A percentile compares a stretch with the other conserved stretches of the same genome.
phyloP scores from a whole-genome alignment of 805 yeast species.

The Candida krabiensis region DNA sequence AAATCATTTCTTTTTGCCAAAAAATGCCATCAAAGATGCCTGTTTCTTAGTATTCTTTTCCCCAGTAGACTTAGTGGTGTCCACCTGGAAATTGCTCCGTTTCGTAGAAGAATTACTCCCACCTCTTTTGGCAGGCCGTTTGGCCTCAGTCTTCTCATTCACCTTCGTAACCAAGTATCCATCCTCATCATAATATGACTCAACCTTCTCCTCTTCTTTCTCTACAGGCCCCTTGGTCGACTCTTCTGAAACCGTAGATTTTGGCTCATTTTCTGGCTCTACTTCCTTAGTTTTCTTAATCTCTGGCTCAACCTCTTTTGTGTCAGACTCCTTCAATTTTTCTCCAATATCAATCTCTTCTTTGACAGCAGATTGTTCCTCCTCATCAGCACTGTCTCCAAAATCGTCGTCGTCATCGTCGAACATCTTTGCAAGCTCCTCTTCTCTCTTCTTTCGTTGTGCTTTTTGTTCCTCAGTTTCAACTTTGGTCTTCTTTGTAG shows the following conservation, averaged over 20 bases:
- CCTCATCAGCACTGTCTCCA: constrained; percentile 6
- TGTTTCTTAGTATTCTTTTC: constrained; percentile 21
- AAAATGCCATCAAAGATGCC: constrained; percentile 32
- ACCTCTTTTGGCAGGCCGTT: constrained; percentile 7
- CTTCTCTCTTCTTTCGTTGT: constrained; percentile 12
- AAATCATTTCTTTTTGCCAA: constrained; percentile 32
- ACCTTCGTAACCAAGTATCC: constrained; percentile 29
- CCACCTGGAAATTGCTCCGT: constrained; percentile 10
- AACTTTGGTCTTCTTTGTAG: constrained; percentile 20
- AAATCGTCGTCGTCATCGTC: constrained; percentile 25
- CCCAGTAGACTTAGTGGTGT: constrained; percentile 8
- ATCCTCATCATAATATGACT: constrained; percentile 30
- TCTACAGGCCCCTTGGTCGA: neutral
- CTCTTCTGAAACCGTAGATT: too few relatives aligned
- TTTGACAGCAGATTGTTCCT: constrained; percentile 6
- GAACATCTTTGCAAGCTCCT: constrained; percentile 23
- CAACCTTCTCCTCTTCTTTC: constrained; percentile 18
- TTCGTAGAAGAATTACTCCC: constrained; percentile 14
- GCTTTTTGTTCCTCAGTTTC: constrained; percentile 10
- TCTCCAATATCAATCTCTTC: constrained; percentile 9
- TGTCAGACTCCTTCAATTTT: neutral
- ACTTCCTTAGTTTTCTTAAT: neutral
- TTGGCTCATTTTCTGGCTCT: neutral
- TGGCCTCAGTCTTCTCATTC: constrained; percentile 5
- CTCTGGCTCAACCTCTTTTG: neutral